Evolutionary conservation across 2,329 filamentous ascomycete species (phyloP).

Genomic region (Diplodia scrobiculata): DNA sequence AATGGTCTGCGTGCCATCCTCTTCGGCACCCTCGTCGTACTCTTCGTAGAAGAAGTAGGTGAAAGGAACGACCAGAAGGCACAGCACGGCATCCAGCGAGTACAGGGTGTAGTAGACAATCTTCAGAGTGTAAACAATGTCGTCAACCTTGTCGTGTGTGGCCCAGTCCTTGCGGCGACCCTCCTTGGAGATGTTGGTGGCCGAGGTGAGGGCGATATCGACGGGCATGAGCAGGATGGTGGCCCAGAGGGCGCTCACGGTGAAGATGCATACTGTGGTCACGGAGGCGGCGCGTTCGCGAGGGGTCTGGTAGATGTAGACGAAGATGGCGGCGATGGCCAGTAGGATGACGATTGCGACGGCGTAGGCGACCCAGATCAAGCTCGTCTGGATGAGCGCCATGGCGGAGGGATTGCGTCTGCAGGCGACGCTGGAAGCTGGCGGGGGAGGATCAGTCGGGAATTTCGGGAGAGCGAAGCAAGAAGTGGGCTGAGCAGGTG

Average conservation of each 20-base stretch:
- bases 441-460: neutral
- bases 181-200: constrained; percentile 72
- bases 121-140: constrained; percentile 77
- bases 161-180: constrained; percentile 95
- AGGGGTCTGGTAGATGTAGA: constrained; percentile 87
- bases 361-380: constrained; percentile 95
- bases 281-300: constrained; percentile 82
- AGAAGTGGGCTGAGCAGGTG: neutral
- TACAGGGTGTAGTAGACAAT: constrained; percentile 93
- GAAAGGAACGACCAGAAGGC: constrained; percentile 87
- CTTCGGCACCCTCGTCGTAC: constrained; percentile 85
- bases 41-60: constrained; percentile 99
- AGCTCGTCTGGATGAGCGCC: constrained; percentile 77
- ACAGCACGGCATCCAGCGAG: constrained; percentile 85
- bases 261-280: constrained; percentile 81
- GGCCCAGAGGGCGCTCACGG: constrained; percentile 81
- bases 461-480: neutral
- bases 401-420: constrained; percentile 44
- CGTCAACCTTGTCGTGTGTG: constrained; percentile 74
- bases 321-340: constrained; percentile 77
- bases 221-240: constrained; percentile 91
- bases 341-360: constrained; percentile 77
- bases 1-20: constrained; percentile 73
- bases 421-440: neutral
- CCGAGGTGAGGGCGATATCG: constrained; percentile 91